Evolutionary conservation across 805 yeast species (phyloP), one percentile per base, ranked within the genome.

Genomic region (Teunomyces gatunensis): DNA sequence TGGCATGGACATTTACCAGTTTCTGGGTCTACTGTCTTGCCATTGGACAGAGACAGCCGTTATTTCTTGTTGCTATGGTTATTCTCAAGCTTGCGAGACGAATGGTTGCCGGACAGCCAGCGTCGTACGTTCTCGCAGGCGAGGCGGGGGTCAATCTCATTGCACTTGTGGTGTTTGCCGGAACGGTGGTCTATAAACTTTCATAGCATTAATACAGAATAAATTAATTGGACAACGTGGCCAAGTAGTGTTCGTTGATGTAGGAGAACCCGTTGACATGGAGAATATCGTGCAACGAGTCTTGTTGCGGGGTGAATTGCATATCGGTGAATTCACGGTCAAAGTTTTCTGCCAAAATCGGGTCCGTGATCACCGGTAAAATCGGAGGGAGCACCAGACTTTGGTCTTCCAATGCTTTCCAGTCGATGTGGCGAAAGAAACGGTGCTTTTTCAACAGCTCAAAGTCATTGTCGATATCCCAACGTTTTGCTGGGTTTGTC

Each of bases 281-380:
- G 41, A 73, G 57, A 18, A 73, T 58, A 45, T 73, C 77, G 36
- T 50, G 34, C 43, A 41, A 21, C 13, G 28, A 18, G 29, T 49
- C 45, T 4, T 37, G 21, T 25, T 52, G 53, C 4, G 74, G 74
- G 3, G 71, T 66, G 49, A 69, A 60, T 2, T 63, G 52, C 75
- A 73, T 69, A 10, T 57, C 64, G 3, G 77, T 73, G 50, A 73
- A 73, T 53, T 73, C 74, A 35, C 57, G 58, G 47, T 73, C 73
- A 47, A 73, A 73, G 54, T 73, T 73, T 47, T 73, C 78, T 3
- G 78, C 78, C 52, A 73, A 61, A 1, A 68, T 60, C 0, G 77
- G 75, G 46, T 73, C 74, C 6, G 76, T 70, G 18, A 73, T 72
- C 6, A 71, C 61, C 3, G 78, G 78, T 36, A 70, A 52, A 32